Conservation (phyloP, 2,329 filamentous ascomycete genomes). For the Sclerotinia borealis region DNA sequence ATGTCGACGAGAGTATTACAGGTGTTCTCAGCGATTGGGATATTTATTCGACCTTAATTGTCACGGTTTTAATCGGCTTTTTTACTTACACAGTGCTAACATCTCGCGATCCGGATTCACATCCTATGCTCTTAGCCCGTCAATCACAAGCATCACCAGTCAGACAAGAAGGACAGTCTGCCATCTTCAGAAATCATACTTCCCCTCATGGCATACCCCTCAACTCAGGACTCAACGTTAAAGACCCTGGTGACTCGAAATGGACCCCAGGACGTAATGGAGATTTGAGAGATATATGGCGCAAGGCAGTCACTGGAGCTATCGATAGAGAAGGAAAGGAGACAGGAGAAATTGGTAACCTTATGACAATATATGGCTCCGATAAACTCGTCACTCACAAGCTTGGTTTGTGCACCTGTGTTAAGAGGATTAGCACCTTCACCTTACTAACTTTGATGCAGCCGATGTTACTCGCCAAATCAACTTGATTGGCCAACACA, state of each 20-base stretch:
- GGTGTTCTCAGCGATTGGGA: constrained; percentile 76
- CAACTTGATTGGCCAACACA: constrained; percentile 74
- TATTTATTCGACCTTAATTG: constrained; percentile 66
- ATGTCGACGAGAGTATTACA: constrained; percentile 66
- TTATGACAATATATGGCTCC: constrained; percentile 74
- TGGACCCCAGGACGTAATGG: constrained; percentile 81
- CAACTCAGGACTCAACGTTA: constrained; percentile 72
- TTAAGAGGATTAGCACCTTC: not conserved
- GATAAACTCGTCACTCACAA: constrained; percentile 69
- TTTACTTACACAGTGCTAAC: constrained; percentile 66
- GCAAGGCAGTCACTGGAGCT: constrained; percentile 59
- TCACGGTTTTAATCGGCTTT: constrained; percentile 58
- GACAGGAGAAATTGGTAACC: constrained; percentile 57
- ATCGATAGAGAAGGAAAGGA: constrained; percentile 55
- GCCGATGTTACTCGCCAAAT: constrained; percentile 78
- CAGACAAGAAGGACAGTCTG: constrained; percentile 76
- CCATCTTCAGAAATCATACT: constrained; percentile 77
- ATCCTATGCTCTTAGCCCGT: constrained; percentile 82
- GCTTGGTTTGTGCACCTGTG: constrained; percentile 41
- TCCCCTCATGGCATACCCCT: constrained; percentile 81
- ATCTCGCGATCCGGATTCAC: constrained; percentile 77
- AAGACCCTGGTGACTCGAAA: constrained; percentile 70
- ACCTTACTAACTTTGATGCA: constrained; percentile 30
- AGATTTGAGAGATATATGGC: constrained; percentile 89
- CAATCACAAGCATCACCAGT: constrained; percentile 76